Evolutionary conservation across 148 eudicot species (phyloP).

Genomic region (Simmondsia chinensis): DNA sequence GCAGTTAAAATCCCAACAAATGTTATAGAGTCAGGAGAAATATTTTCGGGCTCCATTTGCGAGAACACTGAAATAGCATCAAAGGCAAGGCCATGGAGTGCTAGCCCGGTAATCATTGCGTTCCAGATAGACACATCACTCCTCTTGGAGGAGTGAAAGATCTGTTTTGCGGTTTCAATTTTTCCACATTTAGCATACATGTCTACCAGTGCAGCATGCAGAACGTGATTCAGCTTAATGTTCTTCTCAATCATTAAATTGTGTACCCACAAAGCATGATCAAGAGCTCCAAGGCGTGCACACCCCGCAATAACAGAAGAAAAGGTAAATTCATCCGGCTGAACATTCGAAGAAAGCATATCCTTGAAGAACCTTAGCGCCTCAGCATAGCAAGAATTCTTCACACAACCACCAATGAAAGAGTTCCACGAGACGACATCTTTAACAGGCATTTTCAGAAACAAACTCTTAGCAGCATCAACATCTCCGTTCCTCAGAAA

Average conservation of each 20-base stretch:
- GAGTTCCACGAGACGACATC: slow-evolving; percentile 74
- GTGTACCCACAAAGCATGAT: slow-evolving; percentile 51
- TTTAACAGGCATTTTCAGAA: slow-evolving; percentile 26
- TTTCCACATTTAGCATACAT: slow-evolving; percentile 75
- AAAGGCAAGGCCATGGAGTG: slow-evolving; percentile 52
- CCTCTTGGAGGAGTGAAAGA: slow-evolving; percentile 21
- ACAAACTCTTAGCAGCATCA: slow-evolving; percentile 42
- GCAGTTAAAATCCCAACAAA: slow-evolving; percentile 50
- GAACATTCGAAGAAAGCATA: slow-evolving; percentile 30
- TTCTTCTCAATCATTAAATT: slow-evolving; percentile 27
- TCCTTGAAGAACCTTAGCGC: slow-evolving; percentile 32
- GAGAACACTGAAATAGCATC: slow-evolving; percentile 52
- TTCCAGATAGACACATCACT: slow-evolving; percentile 51
- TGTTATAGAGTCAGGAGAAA: slow-evolving; percentile 49
- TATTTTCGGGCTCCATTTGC: slow-evolving; percentile 28
- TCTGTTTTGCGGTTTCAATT: slow-evolving; percentile 40
- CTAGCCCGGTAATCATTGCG: slow-evolving; percentile 60
- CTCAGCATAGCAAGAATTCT: slow-evolving; percentile 39
- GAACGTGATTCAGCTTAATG: slow-evolving; percentile 31
- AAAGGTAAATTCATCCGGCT: slow-evolving; percentile 63
- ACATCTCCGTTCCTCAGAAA: slow-evolving; percentile 43
- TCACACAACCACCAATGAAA: slow-evolving; percentile 47
- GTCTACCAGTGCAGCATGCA: slow-evolving; percentile 51
- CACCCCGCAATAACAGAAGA: slow-evolving; percentile 45
- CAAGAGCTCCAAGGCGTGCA: slow-evolving; percentile 48